A percentile compares a stretch with the other conserved stretches of the same genome.
Evolutionary conservation across 2,329 filamentous ascomycete genomes (phyloP).

Genomic region (Talaromyces sp.): DNA sequence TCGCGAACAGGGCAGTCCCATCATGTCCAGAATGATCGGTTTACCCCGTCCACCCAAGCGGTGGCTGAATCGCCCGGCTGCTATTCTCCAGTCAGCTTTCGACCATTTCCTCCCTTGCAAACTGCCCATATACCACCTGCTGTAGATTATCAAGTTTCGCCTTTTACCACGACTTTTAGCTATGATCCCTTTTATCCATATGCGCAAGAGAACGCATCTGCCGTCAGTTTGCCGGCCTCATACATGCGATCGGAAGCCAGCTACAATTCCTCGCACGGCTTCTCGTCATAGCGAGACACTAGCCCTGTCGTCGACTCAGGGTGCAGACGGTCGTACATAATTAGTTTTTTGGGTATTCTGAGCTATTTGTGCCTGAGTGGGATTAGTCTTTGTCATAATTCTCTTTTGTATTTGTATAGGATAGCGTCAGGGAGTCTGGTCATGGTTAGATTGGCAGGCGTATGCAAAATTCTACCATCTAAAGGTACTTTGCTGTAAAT

Average conservation of each 20-base stretch:
- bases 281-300: slow-evolving; percentile 4
- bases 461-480: not conserved
- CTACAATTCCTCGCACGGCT: slow-evolving; percentile 11
- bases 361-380: not conserved
- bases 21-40: slow-evolving; percentile 19
- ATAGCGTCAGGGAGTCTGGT: not conserved
- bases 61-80: slow-evolving; percentile 19
- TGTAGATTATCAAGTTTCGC: slow-evolving; percentile 26
- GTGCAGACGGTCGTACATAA: not conserved
- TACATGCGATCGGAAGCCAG: slow-evolving; percentile 25
- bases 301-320: not conserved
- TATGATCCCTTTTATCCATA: slow-evolving; percentile 19
- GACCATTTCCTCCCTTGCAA: slow-evolving; percentile 25
- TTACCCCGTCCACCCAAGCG: slow-evolving; percentile 22
- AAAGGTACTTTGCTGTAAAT: not conserved
- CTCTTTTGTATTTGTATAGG: not conserved
- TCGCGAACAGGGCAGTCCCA: slow-evolving; percentile 21
- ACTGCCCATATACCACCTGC: slow-evolving; percentile 27
- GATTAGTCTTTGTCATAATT: not conserved
- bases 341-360: not conserved
- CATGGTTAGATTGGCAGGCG: not conserved
- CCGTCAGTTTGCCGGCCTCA: slow-evolving; percentile 29
- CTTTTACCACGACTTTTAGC: slow-evolving; percentile 9
- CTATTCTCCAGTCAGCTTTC: slow-evolving; percentile 20
- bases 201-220: slow-evolving; percentile 28